Base-by-base conservation (phyloP, 306 rosid species). In the Prunus padus region DNA sequence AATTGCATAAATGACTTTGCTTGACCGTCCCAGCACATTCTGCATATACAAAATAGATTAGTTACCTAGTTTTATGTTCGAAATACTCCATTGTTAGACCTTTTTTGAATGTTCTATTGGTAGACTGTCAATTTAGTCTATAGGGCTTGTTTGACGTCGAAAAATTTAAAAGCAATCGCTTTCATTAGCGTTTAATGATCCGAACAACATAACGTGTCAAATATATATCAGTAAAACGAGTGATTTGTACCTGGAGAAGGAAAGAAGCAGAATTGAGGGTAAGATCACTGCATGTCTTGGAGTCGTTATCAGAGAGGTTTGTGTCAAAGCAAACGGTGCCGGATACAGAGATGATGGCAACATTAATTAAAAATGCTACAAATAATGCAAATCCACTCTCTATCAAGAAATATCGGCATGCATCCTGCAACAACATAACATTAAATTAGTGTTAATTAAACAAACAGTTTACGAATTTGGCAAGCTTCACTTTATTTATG, bases 1-100 rank as follows among this genome's bases (percentile, higher is more conserved):
- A 67, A 92, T 80, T 77, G 96, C 98, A 80, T 95, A 95, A 12
- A 95, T 19, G 12, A 80, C 65, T 72, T 91, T 88, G 84, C 97
- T 92, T 3, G 97, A 95, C 50, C 70, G 59, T 66, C 98, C 97
- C 86, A 95, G 79, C 72, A 92, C 96, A 82, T 90, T 92, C 97
- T 95, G 73, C 52, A 49, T 16, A 0, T 47, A 72, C 28, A 25
- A 37, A 30, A 11, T 4, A 68, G 26, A 40, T 20, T 20, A 31
- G 10, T 33, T 19, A 64, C 18, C n/a, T 61, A 4, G 5, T 18
- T 23, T 55, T 55, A 20, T 51, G 16, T 51, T 51, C 25, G 60
- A 20, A 20, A 55, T 19, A 10, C 51, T 46, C 51, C 42, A 46
- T 46, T 3, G 51, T 46, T 3, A 55, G 14, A 18, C 20, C 0